Evolutionary conservation across 176 grass and related monocot species (phyloP).

Genomic region (Carex scoparia): DNA sequence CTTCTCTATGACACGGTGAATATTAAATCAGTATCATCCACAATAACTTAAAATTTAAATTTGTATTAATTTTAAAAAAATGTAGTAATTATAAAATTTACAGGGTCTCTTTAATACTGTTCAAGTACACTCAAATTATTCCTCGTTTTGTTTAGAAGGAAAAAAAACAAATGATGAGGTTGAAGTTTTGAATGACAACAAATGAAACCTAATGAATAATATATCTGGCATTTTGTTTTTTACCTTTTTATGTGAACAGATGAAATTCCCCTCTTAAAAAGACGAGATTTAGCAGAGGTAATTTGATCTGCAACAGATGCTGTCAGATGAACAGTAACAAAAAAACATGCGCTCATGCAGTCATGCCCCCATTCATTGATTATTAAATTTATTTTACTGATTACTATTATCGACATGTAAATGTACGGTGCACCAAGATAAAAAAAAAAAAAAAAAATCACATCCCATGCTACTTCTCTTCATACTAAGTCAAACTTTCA

Average conservation of each 20-base stretch:
- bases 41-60: too few relatives aligned
- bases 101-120: background rate
- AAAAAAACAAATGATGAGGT: background rate
- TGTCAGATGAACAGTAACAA: constrained; percentile 10
- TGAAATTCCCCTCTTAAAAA: background rate
- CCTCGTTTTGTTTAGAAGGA: background rate
- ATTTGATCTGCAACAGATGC: background rate
- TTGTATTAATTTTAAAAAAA: too few relatives aligned
- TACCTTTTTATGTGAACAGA: background rate
- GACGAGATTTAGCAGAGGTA: background rate
- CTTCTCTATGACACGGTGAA: background rate
- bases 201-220: background rate
- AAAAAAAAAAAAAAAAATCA: background rate
- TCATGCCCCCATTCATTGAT: background rate
- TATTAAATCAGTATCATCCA: background rate
- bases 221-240: background rate
- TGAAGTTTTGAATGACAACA: background rate
- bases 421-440: background rate
- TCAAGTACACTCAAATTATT: background rate
- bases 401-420: background rate
- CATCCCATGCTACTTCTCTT: constrained; percentile 2
- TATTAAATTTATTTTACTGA: background rate
- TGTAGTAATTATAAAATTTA: too few relatives aligned
- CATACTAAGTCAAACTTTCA: background rate
- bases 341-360: constrained; percentile 16